Conservation (phyloP, 2,329 filamentous ascomycete species). For the Xylariaceae sp. region DNA sequence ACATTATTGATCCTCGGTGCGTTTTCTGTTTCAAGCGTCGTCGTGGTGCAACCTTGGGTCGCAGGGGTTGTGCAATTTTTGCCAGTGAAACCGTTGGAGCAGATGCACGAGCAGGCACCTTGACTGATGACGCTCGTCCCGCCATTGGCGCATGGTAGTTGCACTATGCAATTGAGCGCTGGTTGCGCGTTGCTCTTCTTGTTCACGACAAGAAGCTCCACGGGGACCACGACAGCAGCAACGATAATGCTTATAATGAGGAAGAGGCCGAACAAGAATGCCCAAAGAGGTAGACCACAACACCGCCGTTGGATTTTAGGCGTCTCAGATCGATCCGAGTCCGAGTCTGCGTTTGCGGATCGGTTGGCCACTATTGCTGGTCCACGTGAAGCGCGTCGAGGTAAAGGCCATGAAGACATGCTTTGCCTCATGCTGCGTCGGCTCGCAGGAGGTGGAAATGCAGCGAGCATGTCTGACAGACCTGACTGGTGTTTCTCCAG, state of each 20-base stretch:
- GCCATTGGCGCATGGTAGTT: constrained; percentile 76
- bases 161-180: constrained; percentile 63
- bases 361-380: constrained; percentile 19
- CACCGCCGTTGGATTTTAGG: constrained; percentile 63
- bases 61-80: constrained; percentile 57
- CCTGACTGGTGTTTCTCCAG: constrained; percentile 57
- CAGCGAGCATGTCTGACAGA: constrained; percentile 69
- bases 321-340: constrained; percentile 15
- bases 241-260: constrained; percentile 75
- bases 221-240: constrained; percentile 81
- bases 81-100: constrained; percentile 83
- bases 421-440: constrained; percentile 53
- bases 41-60: constrained; percentile 60
- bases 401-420: constrained; percentile 59
- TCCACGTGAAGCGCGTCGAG: constrained; percentile 39
- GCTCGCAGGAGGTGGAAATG: constrained; percentile 66
- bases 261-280: constrained; percentile 70
- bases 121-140: constrained; percentile 75
- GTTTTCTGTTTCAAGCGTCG: constrained; percentile 49
- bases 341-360: not conserved
- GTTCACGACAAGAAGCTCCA: constrained; percentile 68
- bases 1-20: constrained; percentile 64
- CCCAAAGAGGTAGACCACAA: constrained; percentile 85
- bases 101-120: constrained; percentile 82
- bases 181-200: constrained; percentile 48